Evolutionary conservation across 345 rosid genomes (phyloP).

Genomic region (Sonneratia alba): DNA sequence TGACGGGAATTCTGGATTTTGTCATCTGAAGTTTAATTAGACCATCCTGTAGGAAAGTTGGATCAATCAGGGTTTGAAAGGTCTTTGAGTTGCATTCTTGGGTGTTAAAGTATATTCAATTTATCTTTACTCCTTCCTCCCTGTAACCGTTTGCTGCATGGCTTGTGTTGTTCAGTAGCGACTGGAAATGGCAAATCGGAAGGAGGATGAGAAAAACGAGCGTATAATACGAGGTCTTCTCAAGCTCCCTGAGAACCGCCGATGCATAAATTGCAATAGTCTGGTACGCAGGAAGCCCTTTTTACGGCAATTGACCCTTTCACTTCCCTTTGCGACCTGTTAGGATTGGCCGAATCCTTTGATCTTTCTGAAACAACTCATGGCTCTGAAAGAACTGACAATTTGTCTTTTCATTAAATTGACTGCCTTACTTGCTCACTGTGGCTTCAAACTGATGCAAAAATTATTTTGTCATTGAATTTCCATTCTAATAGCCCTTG

Average conservation of each 20-base stretch:
- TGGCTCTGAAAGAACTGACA: too few relatives aligned
- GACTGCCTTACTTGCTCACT: too few relatives aligned
- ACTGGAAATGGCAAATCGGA: conserved; percentile 18
- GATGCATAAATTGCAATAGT: conserved; percentile 91
- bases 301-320: neutral
- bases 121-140: neutral
- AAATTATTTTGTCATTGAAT: neutral
- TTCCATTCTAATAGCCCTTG: neutral
- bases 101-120: neutral
- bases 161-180: conserved; percentile 2
- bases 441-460: neutral
- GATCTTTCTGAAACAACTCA: too few relatives aligned
- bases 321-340: neutral
- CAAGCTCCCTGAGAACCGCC: conserved; percentile 72
- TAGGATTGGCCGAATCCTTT: too few relatives aligned
- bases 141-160: neutral
- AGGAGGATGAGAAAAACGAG: conserved; percentile 89
- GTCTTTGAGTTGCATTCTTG: neutral
- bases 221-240: conserved; percentile 72
- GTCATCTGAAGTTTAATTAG: neutral
- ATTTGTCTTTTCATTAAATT: too few relatives aligned
- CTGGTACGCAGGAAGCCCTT: conserved; percentile 35
- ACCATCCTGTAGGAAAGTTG: neutral
- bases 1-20: neutral
- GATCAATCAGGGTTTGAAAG: neutral